Evolutionary conservation across 352 stramenopile species (phyloP), one percentile per base, ranked within the genome.

Genomic region (Phytophthora ohioensis): DNA sequence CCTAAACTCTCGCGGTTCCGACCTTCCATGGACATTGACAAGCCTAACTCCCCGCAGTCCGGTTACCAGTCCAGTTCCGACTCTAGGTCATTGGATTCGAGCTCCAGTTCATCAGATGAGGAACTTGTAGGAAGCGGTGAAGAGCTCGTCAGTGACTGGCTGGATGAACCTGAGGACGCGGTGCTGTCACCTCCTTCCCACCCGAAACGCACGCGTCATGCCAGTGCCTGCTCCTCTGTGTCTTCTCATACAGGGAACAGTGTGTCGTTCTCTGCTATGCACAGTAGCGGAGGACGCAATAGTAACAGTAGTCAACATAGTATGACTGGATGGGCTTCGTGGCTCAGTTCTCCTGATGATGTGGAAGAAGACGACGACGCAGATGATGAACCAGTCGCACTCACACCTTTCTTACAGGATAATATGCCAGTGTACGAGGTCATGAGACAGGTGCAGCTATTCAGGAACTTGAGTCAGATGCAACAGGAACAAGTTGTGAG

Each of bases 391-490:
- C 80, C 87, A 13, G 78, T 88, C 5, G 77, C 78, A 27, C 76
- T 94, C 21, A 92, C 87, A 15, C 82, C 80, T 9, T 96, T 94
- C 52, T 79, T 96, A 57, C 76, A 73, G 2, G 89, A 94, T 36
- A 96, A 96, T 60, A 92, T 92, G 78, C 87, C 87, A 15, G 82
- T 96, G 46, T 96, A 96, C 67, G 86, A 96, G 60, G 76, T 96
- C 60, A 96, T 96, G 87, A 84, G 82, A 48, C 89, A 96, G 73
- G 89, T 96, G 64, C 87, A 94, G 71, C 76, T 96, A 9, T 95
- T 96, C 60, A 73, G 86, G 6, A 96, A 96, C 69, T 68, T 96
- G 69, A 95, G 87, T 64, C 86, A 93, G 66, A 93, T 82, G 60
- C 89, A 96, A 68, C 89, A 96, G 47, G 89, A 96, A 69, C 87